Evolutionary conservation across 805 yeast genomes (phyloP).

Genomic region (Saccharomycopsis oosterbeekiorum): DNA sequence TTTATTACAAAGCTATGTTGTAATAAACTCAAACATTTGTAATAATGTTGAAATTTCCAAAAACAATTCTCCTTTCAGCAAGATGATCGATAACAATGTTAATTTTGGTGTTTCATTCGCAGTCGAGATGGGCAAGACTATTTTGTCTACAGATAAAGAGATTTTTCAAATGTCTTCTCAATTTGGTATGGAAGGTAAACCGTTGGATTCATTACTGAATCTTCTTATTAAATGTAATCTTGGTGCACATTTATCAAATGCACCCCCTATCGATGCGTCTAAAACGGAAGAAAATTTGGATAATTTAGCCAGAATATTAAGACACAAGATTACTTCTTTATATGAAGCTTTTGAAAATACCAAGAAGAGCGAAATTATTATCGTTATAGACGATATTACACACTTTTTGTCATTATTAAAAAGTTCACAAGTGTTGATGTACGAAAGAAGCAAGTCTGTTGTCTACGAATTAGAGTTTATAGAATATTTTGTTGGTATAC

Average conservation of each 20-base stretch:
- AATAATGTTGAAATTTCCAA: constrained; percentile 1
- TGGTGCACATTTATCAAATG: constrained; percentile 7
- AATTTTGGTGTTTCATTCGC: constrained; percentile 88
- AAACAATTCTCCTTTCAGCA: constrained; percentile 19
- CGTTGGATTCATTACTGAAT: constrained; percentile 49
- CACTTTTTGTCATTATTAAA: constrained; percentile 4
- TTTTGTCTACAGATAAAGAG: constrained; percentile 60
- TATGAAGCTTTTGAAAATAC: not conserved
- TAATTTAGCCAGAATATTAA: not conserved
- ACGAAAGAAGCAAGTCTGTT: constrained; percentile 21
- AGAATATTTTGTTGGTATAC: constrained; percentile 50
- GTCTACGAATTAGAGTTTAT: constrained; percentile 28
- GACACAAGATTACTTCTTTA: not conserved
- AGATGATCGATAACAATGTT: constrained; percentile 32
- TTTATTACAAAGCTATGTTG: constrained; percentile 66
- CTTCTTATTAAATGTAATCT: constrained; percentile 62
- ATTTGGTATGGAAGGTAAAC: not conserved
- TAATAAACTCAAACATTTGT: constrained; percentile 26
- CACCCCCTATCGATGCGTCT: not conserved
- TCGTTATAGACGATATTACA: constrained; percentile 9
- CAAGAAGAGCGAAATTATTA: constrained; percentile 3
- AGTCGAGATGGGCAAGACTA: constrained; percentile 71
- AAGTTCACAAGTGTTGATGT: not conserved
- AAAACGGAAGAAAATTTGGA: not conserved
- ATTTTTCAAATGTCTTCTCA: constrained; percentile 34